Conservation (phyloP, 306 rosid species). For the Corylus americana region DNA sequence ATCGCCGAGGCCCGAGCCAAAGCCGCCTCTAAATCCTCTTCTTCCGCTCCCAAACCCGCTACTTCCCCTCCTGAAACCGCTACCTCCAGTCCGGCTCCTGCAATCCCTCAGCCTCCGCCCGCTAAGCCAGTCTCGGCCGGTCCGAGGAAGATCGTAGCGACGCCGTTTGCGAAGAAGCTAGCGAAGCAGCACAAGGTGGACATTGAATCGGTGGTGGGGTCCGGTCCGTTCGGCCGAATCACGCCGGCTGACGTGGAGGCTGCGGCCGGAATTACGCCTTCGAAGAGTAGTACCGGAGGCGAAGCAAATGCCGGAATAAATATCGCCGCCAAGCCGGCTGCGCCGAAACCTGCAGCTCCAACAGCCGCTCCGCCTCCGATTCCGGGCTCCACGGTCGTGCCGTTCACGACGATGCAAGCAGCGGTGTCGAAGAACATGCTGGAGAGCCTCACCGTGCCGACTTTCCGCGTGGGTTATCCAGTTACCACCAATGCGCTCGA, state of each 20-base stretch:
- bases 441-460: conserved; percentile 83
- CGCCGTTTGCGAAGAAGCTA: conserved; percentile 85
- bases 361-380: conserved; percentile 41
- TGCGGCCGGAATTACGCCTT: conserved; percentile 64
- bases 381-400: conserved; percentile 78
- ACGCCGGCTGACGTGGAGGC: conserved; percentile 79
- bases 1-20: conserved; percentile 69
- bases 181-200: conserved; percentile 89
- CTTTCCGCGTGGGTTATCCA: conserved; percentile 81
- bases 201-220: conserved; percentile 59
- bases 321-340: conserved; percentile 15
- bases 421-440: conserved; percentile 89
- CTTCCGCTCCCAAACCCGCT: conserved; percentile 27
- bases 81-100: conserved; percentile 48
- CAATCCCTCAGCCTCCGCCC: conserved; percentile 46
- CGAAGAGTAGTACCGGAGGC: conserved; percentile 35
- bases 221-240: conserved; percentile 77
- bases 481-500: conserved; percentile 71
- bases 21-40: conserved; percentile 46
- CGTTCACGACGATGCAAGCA: conserved; percentile 89
- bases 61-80: conserved; percentile 43
- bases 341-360: conserved; percentile 34
- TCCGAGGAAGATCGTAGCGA: conserved; percentile 70
- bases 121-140: conserved; percentile 37
- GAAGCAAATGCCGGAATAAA: conserved; percentile 25